phyloP scores from a whole-genome alignment of 2,329 filamentous ascomycete genomes.

The Neocatenulostroma microsporum region DNA sequence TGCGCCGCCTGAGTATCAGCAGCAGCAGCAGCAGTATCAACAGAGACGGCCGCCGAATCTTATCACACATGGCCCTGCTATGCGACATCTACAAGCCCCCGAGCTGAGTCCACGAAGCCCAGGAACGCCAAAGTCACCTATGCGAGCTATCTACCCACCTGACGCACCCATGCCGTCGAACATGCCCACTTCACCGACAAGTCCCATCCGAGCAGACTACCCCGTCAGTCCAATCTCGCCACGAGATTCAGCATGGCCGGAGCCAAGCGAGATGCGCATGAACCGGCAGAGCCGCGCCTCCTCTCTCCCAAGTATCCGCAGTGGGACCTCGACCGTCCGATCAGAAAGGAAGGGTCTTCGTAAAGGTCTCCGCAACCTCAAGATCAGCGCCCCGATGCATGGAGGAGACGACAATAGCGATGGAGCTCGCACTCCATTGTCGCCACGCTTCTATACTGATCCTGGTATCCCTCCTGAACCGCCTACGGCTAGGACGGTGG shows the following conservation, averaged over 20 bases:
- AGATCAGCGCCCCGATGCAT: conserved; percentile 51
- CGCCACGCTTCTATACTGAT: conserved; percentile 45
- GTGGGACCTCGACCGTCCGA: conserved; percentile 12
- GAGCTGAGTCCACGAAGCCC: conserved; percentile 30
- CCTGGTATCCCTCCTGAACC: conserved; percentile 50
- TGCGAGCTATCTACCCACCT: conserved; percentile 44
- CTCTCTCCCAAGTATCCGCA: conserved; percentile 30
- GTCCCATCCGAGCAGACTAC: conserved; percentile 22
- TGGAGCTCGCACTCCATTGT: conserved; percentile 46
- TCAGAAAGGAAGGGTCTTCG: conserved; percentile 15
- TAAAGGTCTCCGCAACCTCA: conserved; percentile 45
- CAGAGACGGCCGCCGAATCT: conserved; percentile 18
- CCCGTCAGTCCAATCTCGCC: conserved; percentile 15
- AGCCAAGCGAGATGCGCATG: conserved; percentile 13
- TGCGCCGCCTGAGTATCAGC: conserved; percentile 11
- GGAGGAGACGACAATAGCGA: conserved; percentile 37
- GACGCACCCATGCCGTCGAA: conserved; percentile 18
- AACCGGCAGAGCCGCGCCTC: conserved; percentile 26
- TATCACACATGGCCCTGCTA: conserved; percentile 19
- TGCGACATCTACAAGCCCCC: conserved; percentile 20
- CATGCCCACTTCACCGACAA: conserved; percentile 17
- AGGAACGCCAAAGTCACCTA: conserved; percentile 30
- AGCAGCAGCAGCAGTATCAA: neutral
- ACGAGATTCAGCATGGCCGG: neutral
- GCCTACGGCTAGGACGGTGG: conserved; percentile 29